These are phyloP conservation scores for Coprinellus micaceus DNA, from an alignment of 768 basidiomycete genomes.

Conservation along the genomic window DNA sequence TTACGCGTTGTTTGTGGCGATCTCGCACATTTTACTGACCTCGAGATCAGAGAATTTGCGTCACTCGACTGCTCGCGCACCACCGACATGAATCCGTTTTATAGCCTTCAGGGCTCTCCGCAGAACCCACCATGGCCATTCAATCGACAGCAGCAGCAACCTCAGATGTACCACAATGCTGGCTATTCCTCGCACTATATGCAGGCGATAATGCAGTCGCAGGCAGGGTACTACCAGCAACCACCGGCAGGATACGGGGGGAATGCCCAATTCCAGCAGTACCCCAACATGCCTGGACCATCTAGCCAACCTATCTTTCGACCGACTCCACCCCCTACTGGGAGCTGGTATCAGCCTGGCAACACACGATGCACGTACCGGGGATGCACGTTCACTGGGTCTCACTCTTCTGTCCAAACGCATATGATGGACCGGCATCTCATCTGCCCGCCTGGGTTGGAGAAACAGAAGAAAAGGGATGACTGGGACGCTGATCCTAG, in stretches of 20 bases:
- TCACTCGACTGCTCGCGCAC: not conserved
- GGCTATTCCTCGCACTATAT: constrained; percentile 51
- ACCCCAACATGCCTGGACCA: not conserved
- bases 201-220: constrained; percentile 47
- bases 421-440: constrained; percentile 93
- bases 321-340: constrained; percentile 11
- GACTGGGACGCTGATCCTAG: constrained; percentile 85
- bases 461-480: constrained; percentile 45
- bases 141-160: not conserved
- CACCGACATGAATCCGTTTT: not conserved
- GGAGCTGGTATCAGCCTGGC: constrained; percentile 63
- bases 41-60: constrained; percentile 4
- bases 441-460: constrained; percentile 74
- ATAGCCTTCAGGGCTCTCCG: not conserved
- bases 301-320: not conserved
- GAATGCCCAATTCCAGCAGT: constrained; percentile 6
- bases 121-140: constrained; percentile 4
- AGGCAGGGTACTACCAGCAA: constrained; percentile 6
- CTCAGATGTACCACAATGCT: constrained; percentile 3
- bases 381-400: constrained; percentile 67
- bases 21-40: not conserved
- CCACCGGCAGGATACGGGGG: constrained; percentile 4
- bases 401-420: constrained; percentile 64
- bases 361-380: constrained; percentile 54
- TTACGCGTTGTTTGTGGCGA: constrained; percentile 7